Conservation (phyloP, 176 grass and related monocot genomes). For the bread wheat (Triticum aestivum) region IWGSC_CS_RefSeq_v2.1 NC_057797.1:538486390-538486889, state of each 20-base stretch:
- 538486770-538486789: conserved; percentile 55
- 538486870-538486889: not conserved
- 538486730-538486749: conserved; percentile 65
- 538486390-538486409: conserved; percentile 44
- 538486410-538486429: conserved; percentile 61
- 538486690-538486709: conserved; percentile 5
- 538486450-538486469: not conserved
- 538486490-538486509: not conserved
- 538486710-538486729: conserved; percentile 55
- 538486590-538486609: not conserved
- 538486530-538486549: not conserved
- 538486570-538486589: not conserved
- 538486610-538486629: conserved; percentile 7
- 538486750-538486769: conserved; percentile 65
- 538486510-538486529: not conserved
- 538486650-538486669: not conserved
- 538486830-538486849: conserved; percentile 59
- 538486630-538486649: not conserved
- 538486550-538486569: not conserved
- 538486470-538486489: not conserved
- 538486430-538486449: conserved; percentile 63
- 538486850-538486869: conserved; percentile 7
- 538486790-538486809: conserved; percentile 75
- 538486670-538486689: not conserved
- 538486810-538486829: conserved; percentile 66